Base-by-base conservation (phyloP, 1,139 yeast genomes). In the Suhomyces choctaworum region DNA sequence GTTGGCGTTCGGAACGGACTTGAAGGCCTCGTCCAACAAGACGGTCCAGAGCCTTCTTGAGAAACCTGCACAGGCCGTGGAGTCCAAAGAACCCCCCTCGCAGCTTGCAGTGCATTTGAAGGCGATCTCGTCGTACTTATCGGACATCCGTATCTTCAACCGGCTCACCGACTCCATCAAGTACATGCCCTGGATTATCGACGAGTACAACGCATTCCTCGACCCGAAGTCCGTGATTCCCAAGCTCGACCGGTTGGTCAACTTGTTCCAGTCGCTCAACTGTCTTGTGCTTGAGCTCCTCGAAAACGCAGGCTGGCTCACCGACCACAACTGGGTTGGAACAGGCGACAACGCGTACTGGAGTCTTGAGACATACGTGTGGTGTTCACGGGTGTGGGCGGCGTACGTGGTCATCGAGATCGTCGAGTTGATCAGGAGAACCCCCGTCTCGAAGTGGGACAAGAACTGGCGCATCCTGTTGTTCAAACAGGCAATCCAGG, bases 371-470 rank as follows among this genome's bases (percentile, higher is more conserved):
- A 64, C 76, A 1, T 70, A 71, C 47, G 58, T 70, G 16, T 63
- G 78, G 67, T 73, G 80, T 39, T 70, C 76, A 22, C 58, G 79
- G 36, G 65, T 76, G n/a, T 77, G 82, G 82, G 81, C 80, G 2
- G 63, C 63, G 0, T 77, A 73, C 52, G 62, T 77, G 9, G 50
- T 67, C 12, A 53, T 74, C 29, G 82, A 76, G 47, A 58, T 76
- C 21, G 43, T 70, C 12, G 78, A 74, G 45, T 51, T 69, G 27
- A 44, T 67, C 36, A 58, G 76, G 50, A 56, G 73, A 48, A 62
- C 66, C 16, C 76, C 76, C 1, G 40, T 54, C 4, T 48, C 56
- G 10, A 58, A 66, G 41, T 58, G 75, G 66, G 56, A 67, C 45
- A 52, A 46, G 31, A 42, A 50, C 28, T 69, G 75, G 75, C 56